Base-by-base conservation (phyloP, 345 rosid genomes). In the Dipteronia dyeriana region DNA sequence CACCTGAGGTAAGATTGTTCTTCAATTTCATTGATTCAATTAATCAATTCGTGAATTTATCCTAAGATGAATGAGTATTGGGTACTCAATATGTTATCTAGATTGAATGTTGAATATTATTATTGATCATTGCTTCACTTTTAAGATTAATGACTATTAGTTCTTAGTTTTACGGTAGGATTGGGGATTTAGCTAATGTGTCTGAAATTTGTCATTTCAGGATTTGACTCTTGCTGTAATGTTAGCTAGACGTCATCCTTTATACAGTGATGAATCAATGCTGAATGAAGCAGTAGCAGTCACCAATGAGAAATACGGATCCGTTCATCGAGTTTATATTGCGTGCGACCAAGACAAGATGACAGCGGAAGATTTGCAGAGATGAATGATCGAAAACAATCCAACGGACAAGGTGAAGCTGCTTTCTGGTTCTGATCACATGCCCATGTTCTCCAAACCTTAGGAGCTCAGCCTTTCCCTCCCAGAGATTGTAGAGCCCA, bases 391-490 rank as follows among this genome's bases (percentile, higher is more conserved):
- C 12, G 73, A 81, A 73, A 84, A 73, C 38, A 78, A 59, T 63
- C 87, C 90, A 4, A 39, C 79, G 0, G 79, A 79, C 22, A 85
- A 84, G 53, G 82, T 79, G 12, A 83, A 61, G 82, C 23, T 63
- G 54, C 77, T 84, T 47, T 6, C 76, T 7, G 89, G 79, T 19
- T 82, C 89, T 12, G 88, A 85, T 79, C 88, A 87, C 56, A 89
- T 85, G 89, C 75, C 69, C 41, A 82, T 87, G 90, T 25, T 79
- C 38, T 77, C 85, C 10, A 83, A 82, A 57, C 83, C 87, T 4
- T 51, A 57, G 2, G 84, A 86, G 38, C 73, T 86, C 2, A 79
- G 60, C 68, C 60, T 64, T 49, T 75, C 51, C 71, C 89, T 85
- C 64, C 29, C 8, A 60, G 45, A 41, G 45, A 41, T 41, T 41